Evolutionary conservation across 495 filamentous ascomycete species (phyloP).

Genomic region (Amniculicola lignicola): DNA sequence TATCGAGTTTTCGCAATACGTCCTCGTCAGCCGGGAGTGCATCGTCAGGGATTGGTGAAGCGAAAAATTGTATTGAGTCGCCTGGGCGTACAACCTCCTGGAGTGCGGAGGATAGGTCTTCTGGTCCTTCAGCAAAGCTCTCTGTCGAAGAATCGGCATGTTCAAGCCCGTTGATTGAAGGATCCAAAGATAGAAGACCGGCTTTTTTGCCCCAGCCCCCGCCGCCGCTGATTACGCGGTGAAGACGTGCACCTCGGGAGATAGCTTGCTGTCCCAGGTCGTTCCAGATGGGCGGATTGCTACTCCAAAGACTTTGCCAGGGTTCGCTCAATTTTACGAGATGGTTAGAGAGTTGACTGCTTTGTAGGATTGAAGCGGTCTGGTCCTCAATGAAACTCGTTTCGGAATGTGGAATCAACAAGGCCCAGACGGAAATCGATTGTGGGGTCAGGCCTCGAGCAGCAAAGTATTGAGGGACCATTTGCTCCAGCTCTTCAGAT

Average conservation of each 20-base stretch:
- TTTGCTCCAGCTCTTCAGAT: constrained; percentile 68
- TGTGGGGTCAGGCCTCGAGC: constrained; percentile 44
- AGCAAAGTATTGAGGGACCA: constrained; percentile 59
- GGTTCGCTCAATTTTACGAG: neutral
- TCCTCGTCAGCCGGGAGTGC: neutral
- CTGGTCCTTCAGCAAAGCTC: neutral
- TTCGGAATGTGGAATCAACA: constrained; percentile 46
- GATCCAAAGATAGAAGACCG: constrained; percentile 79
- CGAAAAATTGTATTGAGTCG: constrained; percentile 35
- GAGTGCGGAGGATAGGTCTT: constrained; percentile 26
- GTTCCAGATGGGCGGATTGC: constrained; percentile 13
- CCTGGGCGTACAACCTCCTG: constrained; percentile 22
- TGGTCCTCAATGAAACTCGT: neutral
- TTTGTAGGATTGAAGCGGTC: neutral
- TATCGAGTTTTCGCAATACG: neutral
- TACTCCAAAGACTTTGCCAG: constrained; percentile 16
- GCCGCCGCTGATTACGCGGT: constrained; percentile 66
- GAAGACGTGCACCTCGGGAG: constrained; percentile 35
- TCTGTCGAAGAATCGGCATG: neutral
- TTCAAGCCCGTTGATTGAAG: constrained; percentile 45
- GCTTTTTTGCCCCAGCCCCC: constrained; percentile 88
- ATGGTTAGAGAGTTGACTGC: neutral
- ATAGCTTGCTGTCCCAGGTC: constrained; percentile 18
- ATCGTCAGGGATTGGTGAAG: neutral
- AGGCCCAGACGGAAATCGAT: constrained; percentile 71